Evolutionary conservation across 495 filamentous ascomycete genomes (phyloP).

Genomic region (Penicillium daleae): DNA sequence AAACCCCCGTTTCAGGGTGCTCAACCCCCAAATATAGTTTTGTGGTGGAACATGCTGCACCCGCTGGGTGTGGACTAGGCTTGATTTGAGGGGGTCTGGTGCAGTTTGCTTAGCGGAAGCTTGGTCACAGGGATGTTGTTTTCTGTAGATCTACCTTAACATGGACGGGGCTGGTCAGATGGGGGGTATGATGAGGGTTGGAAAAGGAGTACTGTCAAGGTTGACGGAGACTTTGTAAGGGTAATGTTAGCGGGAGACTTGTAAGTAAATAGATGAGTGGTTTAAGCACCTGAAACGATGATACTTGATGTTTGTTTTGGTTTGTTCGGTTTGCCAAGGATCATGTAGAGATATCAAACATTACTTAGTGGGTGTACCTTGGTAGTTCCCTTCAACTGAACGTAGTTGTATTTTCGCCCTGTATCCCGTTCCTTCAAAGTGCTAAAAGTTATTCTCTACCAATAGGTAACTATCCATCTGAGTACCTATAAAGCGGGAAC

Average conservation of each 20-base stretch:
- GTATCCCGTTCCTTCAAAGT: no score
- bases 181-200: conserved; percentile 9
- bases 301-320: no score
- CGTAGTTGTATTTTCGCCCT: no score
- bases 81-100: not conserved
- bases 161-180: conserved; percentile 9
- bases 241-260: not conserved
- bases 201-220: no score
- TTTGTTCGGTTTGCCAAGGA: no score
- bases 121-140: conserved; percentile 16
- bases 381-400: no score
- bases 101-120: conserved; percentile 17
- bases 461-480: no score
- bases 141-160: not conserved
- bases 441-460: no score
- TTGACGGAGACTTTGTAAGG: not conserved
- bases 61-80: not conserved
- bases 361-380: no score
- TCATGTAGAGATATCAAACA: no score
- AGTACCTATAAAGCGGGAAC: no score
- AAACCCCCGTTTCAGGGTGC: conserved; percentile 6
- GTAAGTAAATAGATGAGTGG: not conserved
- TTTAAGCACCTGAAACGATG: not conserved
- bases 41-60: not conserved
- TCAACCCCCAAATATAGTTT: not conserved